phyloP scores from a whole-genome alignment of 352 stramenopile species.

The Plasmopara viticola region DNA sequence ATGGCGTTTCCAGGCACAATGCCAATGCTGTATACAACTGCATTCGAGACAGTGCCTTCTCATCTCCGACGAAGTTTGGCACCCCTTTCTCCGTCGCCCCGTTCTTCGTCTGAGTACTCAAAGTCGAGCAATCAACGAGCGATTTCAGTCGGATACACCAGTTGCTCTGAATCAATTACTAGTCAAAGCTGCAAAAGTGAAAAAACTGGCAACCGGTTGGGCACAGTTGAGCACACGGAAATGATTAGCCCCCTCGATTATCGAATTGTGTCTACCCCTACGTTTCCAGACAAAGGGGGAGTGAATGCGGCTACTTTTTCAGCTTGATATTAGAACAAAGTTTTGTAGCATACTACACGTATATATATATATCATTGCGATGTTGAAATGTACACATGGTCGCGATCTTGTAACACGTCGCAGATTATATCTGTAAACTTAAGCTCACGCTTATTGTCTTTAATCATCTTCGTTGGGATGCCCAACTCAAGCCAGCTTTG shows the following conservation, averaged over 20 bases:
- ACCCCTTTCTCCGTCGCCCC: conserved; percentile 24
- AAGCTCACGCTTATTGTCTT: conserved; percentile 42
- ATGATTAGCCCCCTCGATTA: conserved; percentile 36
- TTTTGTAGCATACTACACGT: conserved; percentile 8
- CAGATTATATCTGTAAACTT: conserved; percentile 53
- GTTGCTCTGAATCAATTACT: conserved; percentile 6
- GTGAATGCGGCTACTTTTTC: conserved; percentile 18
- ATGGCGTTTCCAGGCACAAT: conserved; percentile 34
- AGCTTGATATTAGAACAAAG: conserved; percentile 20
- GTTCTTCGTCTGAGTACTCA: conserved; percentile 25
- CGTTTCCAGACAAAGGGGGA: conserved; percentile 43
- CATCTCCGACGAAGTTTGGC: conserved; percentile 29
- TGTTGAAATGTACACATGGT: conserved; percentile 61
- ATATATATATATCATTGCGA: conserved; percentile 25
- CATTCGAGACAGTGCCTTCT: conserved; percentile 11
- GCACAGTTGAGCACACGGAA: conserved; percentile 22
- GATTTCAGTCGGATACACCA: conserved; percentile 2
- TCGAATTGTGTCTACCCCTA: conserved; percentile 56
- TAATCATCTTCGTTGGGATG: conserved; percentile 35
- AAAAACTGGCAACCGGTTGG: conserved; percentile 5
- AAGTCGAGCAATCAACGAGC: conserved; percentile 19
- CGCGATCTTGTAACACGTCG: conserved; percentile 50
- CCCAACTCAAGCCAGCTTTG: conserved; percentile 52
- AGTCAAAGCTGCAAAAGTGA: conserved; percentile 6
- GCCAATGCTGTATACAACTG: conserved; percentile 13